phyloP scores from a whole-genome alignment of 805 yeast genomes.

The Metschnikowia gelsemii region DNA sequence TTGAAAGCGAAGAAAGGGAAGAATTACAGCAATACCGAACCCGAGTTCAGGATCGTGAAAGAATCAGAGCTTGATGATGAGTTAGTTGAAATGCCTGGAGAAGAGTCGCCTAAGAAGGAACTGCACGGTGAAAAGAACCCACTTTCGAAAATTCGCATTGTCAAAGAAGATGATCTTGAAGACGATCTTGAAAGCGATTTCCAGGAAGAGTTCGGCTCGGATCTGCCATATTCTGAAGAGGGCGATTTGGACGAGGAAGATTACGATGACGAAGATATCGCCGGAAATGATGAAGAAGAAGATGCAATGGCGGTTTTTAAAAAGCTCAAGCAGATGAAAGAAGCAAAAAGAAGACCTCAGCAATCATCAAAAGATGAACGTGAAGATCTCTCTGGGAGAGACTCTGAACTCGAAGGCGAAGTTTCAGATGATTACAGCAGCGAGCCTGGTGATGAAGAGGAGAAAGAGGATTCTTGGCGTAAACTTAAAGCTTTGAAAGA shows the following conservation, averaged over 20 bases:
- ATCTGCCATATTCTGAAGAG: slow-evolving; percentile 2
- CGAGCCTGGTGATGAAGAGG: slow-evolving; percentile 15
- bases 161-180: slow-evolving; percentile 20
- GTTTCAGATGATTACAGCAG: slow-evolving; percentile 12
- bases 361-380: too few species aligned
- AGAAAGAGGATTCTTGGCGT: slow-evolving; percentile 27
- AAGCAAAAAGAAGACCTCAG: too few species aligned
- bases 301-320: slow-evolving; percentile 29
- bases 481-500: slow-evolving; percentile 22
- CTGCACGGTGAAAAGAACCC: too few species aligned
- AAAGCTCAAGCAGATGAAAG: slow-evolving; percentile 16
- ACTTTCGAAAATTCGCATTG: slow-evolving; percentile 13
- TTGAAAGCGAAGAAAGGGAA: slow-evolving; percentile 16
- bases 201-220: too few species aligned
- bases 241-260: slow-evolving; percentile 23
- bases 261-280: slow-evolving; percentile 28
- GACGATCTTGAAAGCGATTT: neutral
- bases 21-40: slow-evolving; percentile 8
- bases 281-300: slow-evolving; percentile 12
- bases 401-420: neutral
- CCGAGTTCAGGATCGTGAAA: slow-evolving; percentile 2
- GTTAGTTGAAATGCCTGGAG: slow-evolving; percentile 8
- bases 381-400: too few species aligned
- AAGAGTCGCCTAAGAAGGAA: too few species aligned
- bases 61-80: slow-evolving; percentile 12